phyloP scores from a whole-genome alignment of 2,329 filamentous ascomycete species.

The Conoideocrella luteorostrata region DNA sequence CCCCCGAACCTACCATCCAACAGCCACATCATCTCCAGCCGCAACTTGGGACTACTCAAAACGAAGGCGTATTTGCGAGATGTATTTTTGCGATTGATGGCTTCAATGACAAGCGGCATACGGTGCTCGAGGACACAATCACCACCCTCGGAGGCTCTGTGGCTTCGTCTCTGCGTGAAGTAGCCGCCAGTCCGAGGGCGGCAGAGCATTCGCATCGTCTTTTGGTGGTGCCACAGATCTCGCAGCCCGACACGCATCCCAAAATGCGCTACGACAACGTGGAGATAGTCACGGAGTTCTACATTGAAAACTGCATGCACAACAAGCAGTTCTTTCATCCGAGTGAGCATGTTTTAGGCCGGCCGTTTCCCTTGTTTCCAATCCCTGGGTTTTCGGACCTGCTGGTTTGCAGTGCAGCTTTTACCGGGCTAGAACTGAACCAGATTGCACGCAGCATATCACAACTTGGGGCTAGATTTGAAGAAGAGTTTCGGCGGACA shows the following conservation, averaged over 20 bases:
- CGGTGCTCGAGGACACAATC: constrained; percentile 41
- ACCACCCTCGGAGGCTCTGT: constrained; percentile 41
- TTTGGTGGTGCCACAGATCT: constrained; percentile 48
- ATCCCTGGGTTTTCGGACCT: constrained; percentile 64
- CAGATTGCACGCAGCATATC: constrained; percentile 73
- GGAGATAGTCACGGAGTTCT: constrained; percentile 76
- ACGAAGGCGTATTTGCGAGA: constrained; percentile 42
- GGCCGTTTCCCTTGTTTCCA: constrained; percentile 66
- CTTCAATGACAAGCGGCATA: constrained; percentile 47
- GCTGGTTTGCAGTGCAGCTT: constrained; percentile 73
- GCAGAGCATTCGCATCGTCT: constrained; percentile 34
- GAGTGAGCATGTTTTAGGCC: constrained; percentile 63
- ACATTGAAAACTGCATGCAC: constrained; percentile 83
- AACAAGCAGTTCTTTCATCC: constrained; percentile 67
- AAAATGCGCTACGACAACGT: constrained; percentile 30
- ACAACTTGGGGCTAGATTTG: constrained; percentile 74
- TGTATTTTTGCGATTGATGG: constrained; percentile 56
- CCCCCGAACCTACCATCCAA: constrained; percentile 7
- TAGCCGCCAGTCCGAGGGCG: constrained; percentile 23
- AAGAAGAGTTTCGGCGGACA: constrained; percentile 65
- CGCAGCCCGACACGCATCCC: constrained; percentile 39
- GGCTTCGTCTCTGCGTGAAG: constrained; percentile 35
- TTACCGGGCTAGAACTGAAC: constrained; percentile 75
- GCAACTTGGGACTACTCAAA: constrained; percentile 1
- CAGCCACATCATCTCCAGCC: constrained; percentile 6